A percentile compares a stretch with the other conserved stretches of the same genome.
Conservation (phyloP, 2,329 filamentous ascomycete genomes). For the Teratosphaeria epicoccoides region DNA sequence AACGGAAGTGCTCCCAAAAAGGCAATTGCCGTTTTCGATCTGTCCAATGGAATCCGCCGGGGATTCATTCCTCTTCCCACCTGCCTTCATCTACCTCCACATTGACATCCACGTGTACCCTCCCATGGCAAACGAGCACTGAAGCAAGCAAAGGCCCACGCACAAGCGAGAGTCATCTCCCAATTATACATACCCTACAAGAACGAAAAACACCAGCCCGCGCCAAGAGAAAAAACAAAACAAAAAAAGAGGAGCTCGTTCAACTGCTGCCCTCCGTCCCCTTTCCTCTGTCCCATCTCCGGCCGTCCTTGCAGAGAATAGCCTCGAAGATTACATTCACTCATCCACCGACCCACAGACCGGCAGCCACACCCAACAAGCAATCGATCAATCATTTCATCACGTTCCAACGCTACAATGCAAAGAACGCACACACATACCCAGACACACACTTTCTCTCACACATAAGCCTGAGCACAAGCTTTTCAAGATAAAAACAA, state of each 20-base stretch:
- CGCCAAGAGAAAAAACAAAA: not conserved
- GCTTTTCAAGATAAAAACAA: not conserved
- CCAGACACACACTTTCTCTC: too few relatives aligned
- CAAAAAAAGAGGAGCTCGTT: not conserved
- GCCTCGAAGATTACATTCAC: not conserved
- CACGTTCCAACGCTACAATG: not conserved
- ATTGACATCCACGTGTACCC: not conserved
- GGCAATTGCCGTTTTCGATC: not conserved
- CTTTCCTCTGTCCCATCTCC: not conserved
- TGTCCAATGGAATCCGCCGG: too few relatives aligned
- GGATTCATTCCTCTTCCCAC: too few relatives aligned
- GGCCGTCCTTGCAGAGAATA: not conserved
- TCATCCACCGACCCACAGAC: not conserved
- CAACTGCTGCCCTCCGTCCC: not conserved
- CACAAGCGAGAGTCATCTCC: not conserved
- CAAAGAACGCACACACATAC: not conserved
- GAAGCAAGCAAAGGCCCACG: too few relatives aligned
- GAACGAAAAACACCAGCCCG: not conserved
- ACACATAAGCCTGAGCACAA: too few relatives aligned
- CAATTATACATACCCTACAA: not conserved
- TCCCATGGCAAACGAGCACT: too few relatives aligned
- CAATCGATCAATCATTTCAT: not conserved
- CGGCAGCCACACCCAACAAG: not conserved
- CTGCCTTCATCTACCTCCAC: not conserved
- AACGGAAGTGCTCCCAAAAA: not conserved